Base-by-base conservation (phyloP, 768 basidiomycete genomes). In the Tulasnella sp. region DNA sequence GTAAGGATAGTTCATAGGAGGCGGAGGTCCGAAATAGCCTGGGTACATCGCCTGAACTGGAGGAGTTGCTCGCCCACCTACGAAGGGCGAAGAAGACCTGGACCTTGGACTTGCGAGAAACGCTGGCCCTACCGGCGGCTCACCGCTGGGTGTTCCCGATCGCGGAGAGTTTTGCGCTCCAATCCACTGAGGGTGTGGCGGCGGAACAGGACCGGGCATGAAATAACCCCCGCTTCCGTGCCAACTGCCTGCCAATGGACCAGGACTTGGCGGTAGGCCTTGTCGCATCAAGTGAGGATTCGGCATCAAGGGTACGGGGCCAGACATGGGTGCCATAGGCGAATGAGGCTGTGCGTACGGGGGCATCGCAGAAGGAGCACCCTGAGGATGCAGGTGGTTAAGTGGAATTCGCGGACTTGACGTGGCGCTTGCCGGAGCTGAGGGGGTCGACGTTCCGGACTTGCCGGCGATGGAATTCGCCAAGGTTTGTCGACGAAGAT, bases 241-340 rank as follows among this genome's bases (percentile, higher is more conserved):
- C 73, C 73, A 74, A 16, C 38, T 46, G 6, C 21, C 36, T 24
- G 44, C 44, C 76, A 77, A 71, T 31, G 76, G 76, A 19, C 48
- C 58, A 10, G 76, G 76, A 40, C 76, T 77, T 38, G 76, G 76
- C 3, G 76, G 62, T 19, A 36, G 31, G 6, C 52, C 58, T 31
- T 46, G 58, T 12, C 76, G 31, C 76, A 77, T 77, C 48, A 77
- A 71, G 38, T 58, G 76, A 21, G 76, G 56, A 21, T 77, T 46
- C 10, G 76, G 76, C 56, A 71, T 48, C 12, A 77, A 27, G 34
- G 48, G 48, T 12, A 48, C 58, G 76, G 62, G 58, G 36, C 62
- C 40, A 38, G 52, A 52, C 16, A 10, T 77, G 21, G 76, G 76
- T 19, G 76, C 71, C 21, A 58, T 18, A 71, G 76, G 76, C 34